Evolutionary conservation across 768 basidiomycete species (phyloP).

Genomic region (Auriscalpium vulgare): DNA sequence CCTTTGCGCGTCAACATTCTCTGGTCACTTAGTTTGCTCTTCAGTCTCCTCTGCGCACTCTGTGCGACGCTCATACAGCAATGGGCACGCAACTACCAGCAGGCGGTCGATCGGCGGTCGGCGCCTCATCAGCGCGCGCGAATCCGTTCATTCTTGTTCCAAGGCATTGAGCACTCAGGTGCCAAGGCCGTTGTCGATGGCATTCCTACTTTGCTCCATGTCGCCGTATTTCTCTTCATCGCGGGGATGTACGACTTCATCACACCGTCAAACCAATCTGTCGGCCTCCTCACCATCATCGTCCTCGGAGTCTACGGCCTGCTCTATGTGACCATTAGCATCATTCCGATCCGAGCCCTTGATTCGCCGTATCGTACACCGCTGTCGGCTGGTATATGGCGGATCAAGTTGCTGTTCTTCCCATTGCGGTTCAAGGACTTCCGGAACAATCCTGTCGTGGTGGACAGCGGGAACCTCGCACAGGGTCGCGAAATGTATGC

Average conservation of each 20-base stretch:
- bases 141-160: constrained; percentile 7
- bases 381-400: constrained; percentile 6
- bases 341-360: constrained; percentile 5
- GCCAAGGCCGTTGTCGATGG: constrained; percentile 10
- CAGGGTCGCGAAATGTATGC: constrained; percentile 1
- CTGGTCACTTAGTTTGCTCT: constrained; percentile 11
- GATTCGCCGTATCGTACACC: constrained; percentile 12
- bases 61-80: constrained; percentile 6
- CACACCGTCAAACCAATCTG: neutral
- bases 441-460: neutral
- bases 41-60: constrained; percentile 10
- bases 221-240: constrained; percentile 9
- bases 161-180: constrained; percentile 4
- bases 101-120: constrained; percentile 7
- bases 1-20: constrained; percentile 7
- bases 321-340: constrained; percentile 3
- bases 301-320: neutral
- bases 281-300: constrained; percentile 1
- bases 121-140: constrained; percentile 9
- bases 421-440: neutral
- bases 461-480: neutral
- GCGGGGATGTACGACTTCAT: constrained; percentile 10
- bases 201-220: constrained; percentile 10
- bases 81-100: constrained; percentile 10
- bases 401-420: neutral